A percentile compares a stretch with the other conserved stretches of the same genome.
These are phyloP conservation scores for Dittrichia graveolens DNA, from an alignment of 129 eudicot species.

Conservation along the genomic window DNA sequence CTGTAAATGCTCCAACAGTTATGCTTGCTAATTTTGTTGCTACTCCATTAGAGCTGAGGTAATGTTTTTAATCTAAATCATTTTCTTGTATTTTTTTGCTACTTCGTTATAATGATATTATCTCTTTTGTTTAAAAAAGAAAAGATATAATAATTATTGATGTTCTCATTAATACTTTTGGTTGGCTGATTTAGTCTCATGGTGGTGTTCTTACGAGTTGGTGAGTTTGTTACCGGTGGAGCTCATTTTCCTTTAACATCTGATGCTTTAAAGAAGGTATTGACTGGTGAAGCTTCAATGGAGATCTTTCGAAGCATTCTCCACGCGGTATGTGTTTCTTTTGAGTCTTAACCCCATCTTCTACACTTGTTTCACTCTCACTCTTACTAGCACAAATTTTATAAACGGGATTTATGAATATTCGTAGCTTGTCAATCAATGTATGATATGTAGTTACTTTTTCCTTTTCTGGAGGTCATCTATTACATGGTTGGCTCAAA, in stretches of 20 bases:
- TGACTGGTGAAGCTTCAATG: conserved; percentile 86
- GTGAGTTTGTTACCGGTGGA: conserved; percentile 85
- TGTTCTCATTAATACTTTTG: conserved; percentile 11
- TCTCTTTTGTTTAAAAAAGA: not conserved
- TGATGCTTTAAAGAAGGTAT: conserved; percentile 87
- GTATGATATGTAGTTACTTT: too few relatives aligned
- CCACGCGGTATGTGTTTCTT: conserved; percentile 56
- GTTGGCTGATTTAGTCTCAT: conserved; percentile 57
- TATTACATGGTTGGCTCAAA: too few relatives aligned
- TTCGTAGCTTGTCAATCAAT: too few relatives aligned
- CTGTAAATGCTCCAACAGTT: conserved; percentile 84
- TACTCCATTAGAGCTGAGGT: conserved; percentile 95
- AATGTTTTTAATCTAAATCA: not conserved
- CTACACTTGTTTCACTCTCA: too few relatives aligned
- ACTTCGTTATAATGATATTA: conserved; percentile 66
- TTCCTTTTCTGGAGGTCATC: too few relatives aligned
- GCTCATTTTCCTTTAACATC: conserved; percentile 86
- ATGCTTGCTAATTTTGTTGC: conserved; percentile 87
- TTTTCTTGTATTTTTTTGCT: conserved; percentile 55
- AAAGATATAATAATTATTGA: not conserved
- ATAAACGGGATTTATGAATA: too few relatives aligned
- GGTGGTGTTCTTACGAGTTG: conserved; percentile 85
- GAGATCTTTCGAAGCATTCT: conserved; percentile 76
- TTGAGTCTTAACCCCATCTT: too few relatives aligned
- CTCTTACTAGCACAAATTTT: too few relatives aligned